Evolutionary conservation across 2,329 filamentous ascomycete genomes (phyloP).

Genomic region (Graphilbum sp.): DNA sequence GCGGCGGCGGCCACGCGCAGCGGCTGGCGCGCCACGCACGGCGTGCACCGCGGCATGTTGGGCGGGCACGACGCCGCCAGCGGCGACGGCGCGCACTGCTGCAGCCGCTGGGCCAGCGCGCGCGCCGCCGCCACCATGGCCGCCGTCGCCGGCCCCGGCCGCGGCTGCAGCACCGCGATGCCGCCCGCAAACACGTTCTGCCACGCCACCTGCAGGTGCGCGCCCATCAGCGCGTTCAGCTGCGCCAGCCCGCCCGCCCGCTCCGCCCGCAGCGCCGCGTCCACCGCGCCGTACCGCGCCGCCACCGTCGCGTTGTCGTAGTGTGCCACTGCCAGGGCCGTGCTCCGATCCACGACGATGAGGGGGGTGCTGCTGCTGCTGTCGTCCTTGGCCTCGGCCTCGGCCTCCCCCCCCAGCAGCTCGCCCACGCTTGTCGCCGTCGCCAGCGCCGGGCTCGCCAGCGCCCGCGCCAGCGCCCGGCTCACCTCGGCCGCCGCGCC

Average conservation of each 20-base stretch:
- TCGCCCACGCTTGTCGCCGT: slow-evolving; percentile 42
- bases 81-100: slow-evolving; percentile 57
- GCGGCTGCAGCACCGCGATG: slow-evolving; percentile 67
- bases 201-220: slow-evolving; percentile 74
- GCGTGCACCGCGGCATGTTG: slow-evolving; percentile 56
- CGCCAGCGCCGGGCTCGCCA: slow-evolving; percentile 38
- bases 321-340: slow-evolving; percentile 55
- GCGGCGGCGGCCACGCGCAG: slow-evolving; percentile 51
- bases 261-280: slow-evolving; percentile 39
- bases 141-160: slow-evolving; percentile 58
- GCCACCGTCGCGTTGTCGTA: slow-evolving; percentile 52
- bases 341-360: no score
- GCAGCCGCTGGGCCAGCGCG: slow-evolving; percentile 58
- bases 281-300: slow-evolving; percentile 50
- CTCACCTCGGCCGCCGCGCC: slow-evolving; percentile 50
- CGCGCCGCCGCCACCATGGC: slow-evolving; percentile 53
- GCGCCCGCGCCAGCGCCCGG: slow-evolving; percentile 41
- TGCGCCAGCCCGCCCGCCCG: slow-evolving; percentile 44
- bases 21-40: slow-evolving; percentile 49
- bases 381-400: slow-evolving; percentile 26
- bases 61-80: slow-evolving; percentile 69
- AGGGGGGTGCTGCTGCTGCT: slow-evolving; percentile 7
- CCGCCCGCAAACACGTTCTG: slow-evolving; percentile 63
- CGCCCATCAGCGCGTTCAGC: slow-evolving; percentile 62
- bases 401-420: slow-evolving; percentile 21